Evolutionary conservation across 2,329 filamentous ascomycete genomes (phyloP).

Genomic region (Cytospora schulzeri): DNA sequence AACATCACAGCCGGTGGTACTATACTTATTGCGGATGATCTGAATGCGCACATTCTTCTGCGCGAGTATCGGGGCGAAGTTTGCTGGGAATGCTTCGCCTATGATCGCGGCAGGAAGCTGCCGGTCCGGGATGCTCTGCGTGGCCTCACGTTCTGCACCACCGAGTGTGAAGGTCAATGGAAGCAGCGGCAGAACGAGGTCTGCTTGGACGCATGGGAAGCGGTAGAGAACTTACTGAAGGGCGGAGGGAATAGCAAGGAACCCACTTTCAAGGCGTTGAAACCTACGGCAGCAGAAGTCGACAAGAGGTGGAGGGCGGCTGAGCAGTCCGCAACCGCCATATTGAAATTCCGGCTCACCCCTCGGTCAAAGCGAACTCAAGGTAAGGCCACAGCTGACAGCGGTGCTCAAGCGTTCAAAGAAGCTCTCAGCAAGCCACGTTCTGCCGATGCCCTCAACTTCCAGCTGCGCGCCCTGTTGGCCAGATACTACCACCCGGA

Average conservation of each 20-base stretch:
- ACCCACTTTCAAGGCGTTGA: background rate
- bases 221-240: conserved; percentile 7
- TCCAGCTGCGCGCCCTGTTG: conserved; percentile 22
- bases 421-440: background rate
- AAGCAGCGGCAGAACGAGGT: background rate
- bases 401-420: conserved; percentile 1
- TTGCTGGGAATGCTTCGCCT: conserved; percentile 26
- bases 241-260: conserved; percentile 3
- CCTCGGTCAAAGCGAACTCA: background rate
- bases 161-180: background rate
- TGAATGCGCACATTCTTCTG: conserved; percentile 22
- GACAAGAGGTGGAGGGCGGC: conserved; percentile 15
- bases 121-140: conserved; percentile 11
- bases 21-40: conserved; percentile 12
- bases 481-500: background rate
- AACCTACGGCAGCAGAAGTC: conserved; percentile 4
- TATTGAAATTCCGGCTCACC: background rate
- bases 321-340: background rate
- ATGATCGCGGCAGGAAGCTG: conserved; percentile 24
- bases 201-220: conserved; percentile 21
- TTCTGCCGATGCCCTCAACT: conserved; percentile 14
- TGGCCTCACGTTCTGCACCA: conserved; percentile 23
- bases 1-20: background rate
- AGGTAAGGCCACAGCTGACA: background rate
- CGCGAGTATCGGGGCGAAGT: conserved; percentile 27